Conservation (phyloP, 2,329 filamentous ascomycete species). For the Fonsecaea nubica region DNA sequence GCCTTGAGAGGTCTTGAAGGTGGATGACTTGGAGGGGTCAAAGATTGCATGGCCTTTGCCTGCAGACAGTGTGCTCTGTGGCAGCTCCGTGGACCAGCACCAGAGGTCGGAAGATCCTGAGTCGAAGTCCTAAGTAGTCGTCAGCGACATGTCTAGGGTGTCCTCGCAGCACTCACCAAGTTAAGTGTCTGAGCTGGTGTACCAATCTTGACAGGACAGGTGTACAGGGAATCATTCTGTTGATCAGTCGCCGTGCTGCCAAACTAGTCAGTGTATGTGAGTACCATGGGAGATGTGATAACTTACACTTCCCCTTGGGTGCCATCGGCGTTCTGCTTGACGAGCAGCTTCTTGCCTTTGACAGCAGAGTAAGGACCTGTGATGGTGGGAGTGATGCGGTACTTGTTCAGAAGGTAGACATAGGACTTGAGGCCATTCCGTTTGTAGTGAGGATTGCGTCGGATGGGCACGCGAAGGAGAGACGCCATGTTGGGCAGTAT, state of each 20-base stretch:
- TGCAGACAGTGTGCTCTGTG: conserved; percentile 45
- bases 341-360: conserved; percentile 47
- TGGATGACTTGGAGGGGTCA: conserved; percentile 65
- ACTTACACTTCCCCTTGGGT: conserved; percentile 24
- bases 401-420: conserved; percentile 66
- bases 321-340: conserved; percentile 22
- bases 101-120: conserved; percentile 74
- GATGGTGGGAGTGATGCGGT: conserved; percentile 67
- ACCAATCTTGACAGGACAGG: conserved; percentile 70
- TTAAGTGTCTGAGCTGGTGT: conserved; percentile 67
- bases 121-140: conserved; percentile 62
- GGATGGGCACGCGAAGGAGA: not conserved
- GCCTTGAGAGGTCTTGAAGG: conserved; percentile 60
- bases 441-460: conserved; percentile 54
- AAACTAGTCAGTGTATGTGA: conserved; percentile 1
- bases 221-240: conserved; percentile 71
- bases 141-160: not conserved
- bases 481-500: not conserved
- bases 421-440: conserved; percentile 68
- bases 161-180: conserved; percentile 22
- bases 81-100: conserved; percentile 64
- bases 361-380: conserved; percentile 66
- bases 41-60: conserved; percentile 61
- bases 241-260: conserved; percentile 64
- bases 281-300: not conserved